A percentile compares a stretch with the other conserved stretches of the same genome.
These are phyloP conservation scores for Dissophora globulifera DNA, from an alignment of 192 early-diverging fungal genomes.

Conservation along the genomic window DNA sequence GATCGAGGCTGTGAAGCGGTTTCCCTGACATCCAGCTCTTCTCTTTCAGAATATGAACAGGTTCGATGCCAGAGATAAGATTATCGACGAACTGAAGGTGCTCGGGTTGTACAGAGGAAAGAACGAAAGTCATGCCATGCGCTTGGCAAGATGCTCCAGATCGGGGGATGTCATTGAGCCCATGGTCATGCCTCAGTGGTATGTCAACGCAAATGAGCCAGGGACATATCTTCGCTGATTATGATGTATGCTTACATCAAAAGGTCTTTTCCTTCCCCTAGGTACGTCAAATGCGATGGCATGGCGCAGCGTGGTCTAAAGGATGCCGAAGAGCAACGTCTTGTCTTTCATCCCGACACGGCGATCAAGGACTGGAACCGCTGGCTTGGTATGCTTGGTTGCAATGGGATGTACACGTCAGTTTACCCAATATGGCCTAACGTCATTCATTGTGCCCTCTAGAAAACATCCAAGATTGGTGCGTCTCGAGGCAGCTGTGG, in stretches of 20 bases:
- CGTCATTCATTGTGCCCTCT: too few species aligned
- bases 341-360: slow-evolving; percentile 77
- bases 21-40: not conserved
- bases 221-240: not conserved
- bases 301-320: slow-evolving; percentile 78
- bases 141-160: slow-evolving; percentile 74
- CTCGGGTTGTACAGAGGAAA: slow-evolving; percentile 79
- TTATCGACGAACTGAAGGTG: slow-evolving; percentile 73
- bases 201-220: not conserved
- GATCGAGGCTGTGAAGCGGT: not conserved
- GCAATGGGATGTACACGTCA: too few species aligned
- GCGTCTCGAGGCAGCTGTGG: slow-evolving; percentile 97
- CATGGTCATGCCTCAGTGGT: slow-evolving; percentile 96
- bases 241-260: not conserved
- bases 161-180: slow-evolving; percentile 97
- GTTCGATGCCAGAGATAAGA: slow-evolving; percentile 82
- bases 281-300: slow-evolving; percentile 84
- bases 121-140: slow-evolving; percentile 82
- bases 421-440: too few species aligned
- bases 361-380: slow-evolving; percentile 87
- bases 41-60: slow-evolving; percentile 76
- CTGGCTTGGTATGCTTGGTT: slow-evolving; percentile 76
- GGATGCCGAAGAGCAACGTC: slow-evolving; percentile 68
- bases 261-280: not conserved
- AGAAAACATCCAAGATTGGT: slow-evolving; percentile 94